Conservation (phyloP, 306 rosid species). For the Mucuna pruriens region DNA sequence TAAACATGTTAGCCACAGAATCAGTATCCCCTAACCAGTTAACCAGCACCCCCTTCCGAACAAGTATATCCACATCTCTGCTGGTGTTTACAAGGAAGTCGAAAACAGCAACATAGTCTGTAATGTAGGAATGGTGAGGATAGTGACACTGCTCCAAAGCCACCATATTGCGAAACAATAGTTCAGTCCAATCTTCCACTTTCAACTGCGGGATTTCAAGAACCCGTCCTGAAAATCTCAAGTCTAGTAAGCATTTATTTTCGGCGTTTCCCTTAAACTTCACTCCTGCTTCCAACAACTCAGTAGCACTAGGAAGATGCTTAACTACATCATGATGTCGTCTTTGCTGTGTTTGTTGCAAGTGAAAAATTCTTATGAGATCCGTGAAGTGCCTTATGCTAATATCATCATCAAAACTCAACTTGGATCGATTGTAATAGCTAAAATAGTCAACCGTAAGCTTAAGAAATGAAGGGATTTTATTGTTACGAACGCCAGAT, state of each 20-base stretch:
- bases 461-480: not conserved
- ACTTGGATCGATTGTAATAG: conserved; percentile 8
- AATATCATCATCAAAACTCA: not conserved
- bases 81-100: conserved; percentile 35
- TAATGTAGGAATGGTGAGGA: conserved; percentile 23
- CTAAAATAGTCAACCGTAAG: conserved; percentile 29
- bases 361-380: conserved; percentile 35
- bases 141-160: conserved; percentile 6
- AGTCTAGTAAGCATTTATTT: too few species aligned
- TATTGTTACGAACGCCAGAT: not conserved
- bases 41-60: conserved; percentile 15
- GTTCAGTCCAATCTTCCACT: not conserved
- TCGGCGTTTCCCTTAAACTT: not conserved
- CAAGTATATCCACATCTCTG: conserved; percentile 41
- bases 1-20: conserved; percentile 40
- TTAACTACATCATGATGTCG: not conserved
- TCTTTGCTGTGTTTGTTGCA: not conserved
- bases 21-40: conserved; percentile 33
- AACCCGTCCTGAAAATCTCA: not conserved
- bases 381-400: conserved; percentile 49
- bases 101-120: conserved; percentile 34
- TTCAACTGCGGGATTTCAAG: not conserved
- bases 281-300: conserved; percentile 33
- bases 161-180: not conserved
- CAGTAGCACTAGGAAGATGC: conserved; percentile 7